Base-by-base conservation (phyloP, 1,139 yeast genomes). In the Hyphopichia fennica region DNA sequence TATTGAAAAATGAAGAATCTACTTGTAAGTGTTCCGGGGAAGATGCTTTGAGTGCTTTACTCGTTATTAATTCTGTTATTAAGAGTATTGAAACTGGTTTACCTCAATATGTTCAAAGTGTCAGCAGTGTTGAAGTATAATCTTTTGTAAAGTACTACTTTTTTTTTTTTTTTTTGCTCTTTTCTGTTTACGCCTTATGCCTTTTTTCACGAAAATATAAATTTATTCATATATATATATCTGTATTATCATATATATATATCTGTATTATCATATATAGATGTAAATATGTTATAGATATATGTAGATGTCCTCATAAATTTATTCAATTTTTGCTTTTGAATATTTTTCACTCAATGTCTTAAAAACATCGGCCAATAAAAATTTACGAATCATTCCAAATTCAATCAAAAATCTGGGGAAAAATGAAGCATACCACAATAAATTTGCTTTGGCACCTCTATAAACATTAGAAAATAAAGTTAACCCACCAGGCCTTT, bases 331-430 rank as follows among this genome's bases (percentile, higher is more conserved):
- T 40, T 56, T 50, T 25, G 39, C 19, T 40, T 62, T 62, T 7
- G 57, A 36, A 45, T 61, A 67, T 45, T 60, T 65, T 18, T 46
- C 45, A 11, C 41, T 38, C 39, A 71, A 50, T 9, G 41, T 37
- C 7, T 41, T 44, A 41, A 56, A 70, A 7, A 68, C 64, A 1
- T 44, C 56, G 17, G 39, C 50, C 48, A 85, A 61, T 41, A 72
- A 72, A 58, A 85, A 85, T 56, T 72, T 76, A 27, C 65, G 58
- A 34, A 69, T 57, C 17, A 84, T 61, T 1, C 61, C 58, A 41
- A 45, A 57, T 48, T 82, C 83, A 11, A 79, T 52, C 6, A 84
- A 25, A 52, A 69, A 70, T 42, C 80, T 66, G 6, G 89, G 89
- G 45, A 82, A 61, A 13, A 69, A 48, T 2, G 57, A 48, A 6